Evolutionary conservation across 139 green algal genomes (phyloP).

Genomic region (Deuterostichococcus epilithicus): DNA sequence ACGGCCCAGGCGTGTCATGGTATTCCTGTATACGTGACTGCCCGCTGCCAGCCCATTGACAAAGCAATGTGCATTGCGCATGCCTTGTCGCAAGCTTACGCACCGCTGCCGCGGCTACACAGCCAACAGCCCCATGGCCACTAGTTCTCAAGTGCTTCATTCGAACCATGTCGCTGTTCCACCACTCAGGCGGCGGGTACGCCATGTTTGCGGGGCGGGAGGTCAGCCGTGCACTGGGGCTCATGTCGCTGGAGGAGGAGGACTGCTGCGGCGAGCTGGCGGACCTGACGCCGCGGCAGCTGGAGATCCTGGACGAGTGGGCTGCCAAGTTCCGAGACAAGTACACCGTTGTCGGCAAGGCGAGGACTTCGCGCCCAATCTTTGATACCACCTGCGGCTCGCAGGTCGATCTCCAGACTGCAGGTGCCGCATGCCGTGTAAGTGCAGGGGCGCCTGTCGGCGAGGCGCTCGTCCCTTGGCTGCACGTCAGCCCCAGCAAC

Average conservation of each 20-base stretch:
- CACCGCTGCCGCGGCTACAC: neutral
- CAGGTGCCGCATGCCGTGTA: too few species aligned
- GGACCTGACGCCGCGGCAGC: slow-evolving; percentile 26
- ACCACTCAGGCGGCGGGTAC: slow-evolving; percentile 30
- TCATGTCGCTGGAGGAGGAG: slow-evolving; percentile 32
- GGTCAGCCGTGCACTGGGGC: slow-evolving; percentile 53
- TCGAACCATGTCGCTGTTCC: too few species aligned
- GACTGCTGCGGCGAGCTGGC: slow-evolving; percentile 27
- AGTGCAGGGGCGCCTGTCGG: too few species aligned
- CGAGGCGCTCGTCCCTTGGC: too few species aligned
- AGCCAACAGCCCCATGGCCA: too few species aligned
- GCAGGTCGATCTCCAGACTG: too few species aligned
- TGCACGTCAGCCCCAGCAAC: too few species aligned
- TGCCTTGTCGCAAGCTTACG: neutral
- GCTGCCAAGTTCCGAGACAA: slow-evolving; percentile 44
- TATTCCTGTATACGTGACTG: too few species aligned
- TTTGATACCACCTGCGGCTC: too few species aligned
- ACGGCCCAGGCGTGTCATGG: slow-evolving; percentile 66
- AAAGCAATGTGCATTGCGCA: neutral
- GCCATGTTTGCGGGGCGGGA: slow-evolving; percentile 60
- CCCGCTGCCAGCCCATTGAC: neutral
- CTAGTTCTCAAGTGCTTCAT: neutral
- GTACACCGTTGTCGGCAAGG: slow-evolving; percentile 57
- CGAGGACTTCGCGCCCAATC: too few species aligned
- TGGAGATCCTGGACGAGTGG: slow-evolving; percentile 44